These are phyloP conservation scores for Fusarium sp. DNA, from an alignment of 2,329 filamentous ascomycete species.

Conservation along the genomic window DNA sequence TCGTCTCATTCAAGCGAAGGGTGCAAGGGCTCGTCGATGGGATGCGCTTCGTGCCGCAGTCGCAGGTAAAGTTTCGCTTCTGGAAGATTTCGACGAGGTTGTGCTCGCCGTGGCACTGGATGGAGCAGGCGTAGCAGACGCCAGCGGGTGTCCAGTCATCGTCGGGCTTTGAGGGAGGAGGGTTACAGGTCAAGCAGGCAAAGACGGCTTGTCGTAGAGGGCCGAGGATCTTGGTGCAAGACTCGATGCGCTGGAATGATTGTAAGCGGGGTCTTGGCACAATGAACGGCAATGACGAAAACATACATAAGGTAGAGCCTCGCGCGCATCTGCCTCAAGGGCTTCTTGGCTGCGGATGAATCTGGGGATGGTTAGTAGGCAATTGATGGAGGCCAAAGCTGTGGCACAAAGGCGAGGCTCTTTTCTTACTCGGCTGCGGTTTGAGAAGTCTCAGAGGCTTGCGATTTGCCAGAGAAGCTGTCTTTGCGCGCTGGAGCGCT, in stretches of 20 bases:
- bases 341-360: conserved; percentile 92
- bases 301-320: conserved; percentile 91
- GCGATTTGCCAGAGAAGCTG: conserved; percentile 72
- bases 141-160: conserved; percentile 75
- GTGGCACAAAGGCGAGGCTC: rapidly evolving
- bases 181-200: conserved; percentile 94
- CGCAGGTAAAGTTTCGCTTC: conserved; percentile 96
- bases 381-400: neutral
- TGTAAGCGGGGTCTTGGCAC: conserved; percentile 39
- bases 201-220: conserved; percentile 91
- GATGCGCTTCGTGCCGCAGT: conserved; percentile 91
- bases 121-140: conserved; percentile 96
- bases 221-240: conserved; percentile 92
- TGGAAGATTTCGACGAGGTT: conserved; percentile 95
- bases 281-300: conserved; percentile 7
- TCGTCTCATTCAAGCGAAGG: conserved; percentile 80
- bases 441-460: conserved; percentile 75
- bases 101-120: conserved; percentile 97
- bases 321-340: conserved; percentile 94
- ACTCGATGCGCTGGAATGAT: conserved; percentile 83
- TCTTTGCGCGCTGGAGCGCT: conserved; percentile 61
- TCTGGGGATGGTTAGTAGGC: conserved; percentile 59
- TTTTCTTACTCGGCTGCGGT: conserved; percentile 78
- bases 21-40: conserved; percentile 80
- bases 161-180: conserved; percentile 75